phyloP scores from a whole-genome alignment of 1,284 basidiomycete species.

The Takashimella tepidaria region DNA sequence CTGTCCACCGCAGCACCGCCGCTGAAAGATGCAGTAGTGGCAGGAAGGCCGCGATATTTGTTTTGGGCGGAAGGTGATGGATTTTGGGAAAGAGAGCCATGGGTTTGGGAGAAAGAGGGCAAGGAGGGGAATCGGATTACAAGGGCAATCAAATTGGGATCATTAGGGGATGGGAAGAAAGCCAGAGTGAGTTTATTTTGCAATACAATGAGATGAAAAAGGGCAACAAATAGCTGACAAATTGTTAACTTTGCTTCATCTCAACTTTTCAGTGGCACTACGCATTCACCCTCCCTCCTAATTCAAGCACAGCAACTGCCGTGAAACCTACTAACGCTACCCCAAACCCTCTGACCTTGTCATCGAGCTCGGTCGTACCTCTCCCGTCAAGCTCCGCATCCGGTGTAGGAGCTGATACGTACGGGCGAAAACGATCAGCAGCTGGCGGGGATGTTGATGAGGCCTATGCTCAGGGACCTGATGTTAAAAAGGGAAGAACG shows the following conservation, averaged over 20 bases:
- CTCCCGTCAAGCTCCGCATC: not conserved
- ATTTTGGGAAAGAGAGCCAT: slow-evolving; percentile 93
- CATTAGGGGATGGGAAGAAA: slow-evolving; percentile 76
- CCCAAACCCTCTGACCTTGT: slow-evolving; percentile 36
- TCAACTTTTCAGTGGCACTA: slow-evolving; percentile 65
- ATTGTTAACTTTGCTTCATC: no score
- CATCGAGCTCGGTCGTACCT: slow-evolving; percentile 2
- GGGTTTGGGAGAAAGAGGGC: slow-evolving; percentile 67
- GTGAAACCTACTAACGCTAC: slow-evolving; percentile 34
- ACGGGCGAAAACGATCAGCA: slow-evolving; percentile 52
- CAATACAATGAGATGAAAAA: no score
- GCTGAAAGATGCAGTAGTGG: slow-evolving; percentile 61
- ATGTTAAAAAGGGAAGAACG: slow-evolving; percentile 50
- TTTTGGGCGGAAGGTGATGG: slow-evolving; percentile 54
- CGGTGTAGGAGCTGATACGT: slow-evolving; percentile 54
- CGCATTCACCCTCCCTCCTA: slow-evolving; percentile 60
- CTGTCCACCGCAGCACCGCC: slow-evolving; percentile 54
- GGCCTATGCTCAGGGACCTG: not conserved
- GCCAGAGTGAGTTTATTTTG: slow-evolving; percentile 62
- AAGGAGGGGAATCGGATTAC: slow-evolving; percentile 56
- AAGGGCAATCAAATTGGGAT: slow-evolving; percentile 75
- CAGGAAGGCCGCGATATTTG: slow-evolving; percentile 41
- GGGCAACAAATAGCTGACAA: no score
- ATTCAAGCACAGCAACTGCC: slow-evolving; percentile 34
- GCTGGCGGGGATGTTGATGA: not conserved